Base-by-base conservation (phyloP, 2,329 filamentous ascomycete species). In the Venturia oleaginea region DNA sequence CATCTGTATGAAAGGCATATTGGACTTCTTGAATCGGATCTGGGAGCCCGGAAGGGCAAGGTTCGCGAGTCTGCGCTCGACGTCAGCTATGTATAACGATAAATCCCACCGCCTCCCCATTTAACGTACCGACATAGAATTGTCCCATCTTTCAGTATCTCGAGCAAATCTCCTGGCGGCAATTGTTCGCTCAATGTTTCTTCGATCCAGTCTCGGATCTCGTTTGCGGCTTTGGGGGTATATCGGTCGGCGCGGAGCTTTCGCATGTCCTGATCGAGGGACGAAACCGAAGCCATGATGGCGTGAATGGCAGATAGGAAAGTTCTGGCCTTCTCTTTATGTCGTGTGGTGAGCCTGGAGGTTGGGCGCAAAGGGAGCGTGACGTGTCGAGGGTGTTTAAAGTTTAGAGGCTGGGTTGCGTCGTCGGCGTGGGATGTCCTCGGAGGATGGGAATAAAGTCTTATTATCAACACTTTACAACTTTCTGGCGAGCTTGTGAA, bases 1-100 rank as follows among this genome's bases (percentile, higher is more conserved):
- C 92, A 97, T 97, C 77, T 99, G 94, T 48, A 97, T 93, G 74
- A 99, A 99, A 0, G 94, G 94, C 93, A 97, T 97, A 48, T 86
- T 79, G 0, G 92, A 96, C 73, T 88, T 83, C 78, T 97, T 97
- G 83, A 89, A 97, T 75, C 88, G 91, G 77, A 96, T 84, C 38
- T 88, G 88, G 0, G 90, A 90, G 19, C 87, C 84, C 32, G 90
- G 89, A 43, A 89, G 76, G 38, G 85, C 89, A 65, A 93, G 82
- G 73, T 96, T 97, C 71, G 91, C 84, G 62, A 97, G 86, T 72
- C 91, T 94, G 68, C 40, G 51, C 70, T 67, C 43, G 48, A 30
- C 19, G 27, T 62, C 27, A 34, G 15, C 30, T n/a, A 40, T 59
- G 61, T 15, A 27, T 40, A 30, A 10, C 10, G 10, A 37, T 7